phyloP scores from a whole-genome alignment of 768 basidiomycete species.

The Panaeolus papilionaceus region DNA sequence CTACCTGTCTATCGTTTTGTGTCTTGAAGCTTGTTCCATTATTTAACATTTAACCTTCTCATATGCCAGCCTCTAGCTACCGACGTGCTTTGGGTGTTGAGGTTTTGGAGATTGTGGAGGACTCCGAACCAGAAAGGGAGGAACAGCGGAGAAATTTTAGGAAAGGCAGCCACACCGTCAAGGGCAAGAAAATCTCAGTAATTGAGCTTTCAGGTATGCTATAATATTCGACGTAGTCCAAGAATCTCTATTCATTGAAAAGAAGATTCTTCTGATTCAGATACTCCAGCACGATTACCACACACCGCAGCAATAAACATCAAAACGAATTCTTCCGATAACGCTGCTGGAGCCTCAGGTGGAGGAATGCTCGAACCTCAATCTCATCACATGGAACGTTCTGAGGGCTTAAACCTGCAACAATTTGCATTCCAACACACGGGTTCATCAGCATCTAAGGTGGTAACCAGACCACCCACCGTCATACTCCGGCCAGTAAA shows the following conservation, averaged over 20 bases:
- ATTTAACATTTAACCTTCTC: background rate
- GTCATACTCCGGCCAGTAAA: background rate
- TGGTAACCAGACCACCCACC: background rate
- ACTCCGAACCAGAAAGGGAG: conserved; percentile 77
- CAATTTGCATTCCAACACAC: background rate
- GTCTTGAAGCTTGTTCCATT: background rate
- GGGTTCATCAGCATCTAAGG: background rate
- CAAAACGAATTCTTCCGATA: background rate
- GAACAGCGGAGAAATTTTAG: conserved; percentile 31
- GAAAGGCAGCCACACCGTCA: conserved; percentile 19
- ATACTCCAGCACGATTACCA: conserved; percentile 4
- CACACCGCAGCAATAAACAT: background rate
- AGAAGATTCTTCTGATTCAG: conserved; percentile 24
- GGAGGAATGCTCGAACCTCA: background rate
- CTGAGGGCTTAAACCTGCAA: background rate
- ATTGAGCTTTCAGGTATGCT: conserved; percentile 34
- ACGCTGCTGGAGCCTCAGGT: no score
- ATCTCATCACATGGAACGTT: background rate
- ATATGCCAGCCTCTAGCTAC: background rate
- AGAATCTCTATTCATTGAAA: background rate
- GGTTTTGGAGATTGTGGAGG: conserved; percentile 52
- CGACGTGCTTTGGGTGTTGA: conserved; percentile 14
- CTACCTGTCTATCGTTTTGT: background rate
- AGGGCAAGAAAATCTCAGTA: conserved; percentile 15
- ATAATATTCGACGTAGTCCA: background rate